Evolutionary conservation across 352 stramenopile genomes (phyloP).

Genomic region (Chrysophaeum taylorii): DNA sequence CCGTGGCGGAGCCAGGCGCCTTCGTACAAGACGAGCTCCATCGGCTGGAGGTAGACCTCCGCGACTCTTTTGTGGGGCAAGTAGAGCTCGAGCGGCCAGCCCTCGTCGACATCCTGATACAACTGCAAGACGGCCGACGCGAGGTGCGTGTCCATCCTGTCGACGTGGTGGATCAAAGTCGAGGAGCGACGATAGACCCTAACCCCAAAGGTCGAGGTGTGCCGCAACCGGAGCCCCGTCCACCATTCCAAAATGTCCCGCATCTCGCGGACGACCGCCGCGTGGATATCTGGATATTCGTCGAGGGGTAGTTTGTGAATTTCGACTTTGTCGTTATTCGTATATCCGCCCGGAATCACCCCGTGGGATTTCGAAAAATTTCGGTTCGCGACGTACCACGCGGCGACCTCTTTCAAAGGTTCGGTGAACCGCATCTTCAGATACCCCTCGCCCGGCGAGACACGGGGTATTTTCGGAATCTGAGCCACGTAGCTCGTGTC

Average conservation of each 20-base stretch:
- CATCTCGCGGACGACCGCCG: not conserved
- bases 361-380: not conserved
- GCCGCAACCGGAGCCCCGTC: not conserved
- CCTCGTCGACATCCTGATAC: not conserved
- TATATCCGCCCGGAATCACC: slow-evolving; percentile 5
- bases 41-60: slow-evolving; percentile 6
- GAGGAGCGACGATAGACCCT: not conserved
- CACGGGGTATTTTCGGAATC: not conserved
- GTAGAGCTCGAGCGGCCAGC: slow-evolving; percentile 8
- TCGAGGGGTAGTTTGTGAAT: slow-evolving; percentile 10
- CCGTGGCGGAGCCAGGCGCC: slow-evolving; percentile 14
- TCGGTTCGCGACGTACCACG: not conserved
- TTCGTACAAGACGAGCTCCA: slow-evolving; percentile 12
- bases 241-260: slow-evolving; percentile 10
- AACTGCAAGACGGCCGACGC: slow-evolving; percentile 3
- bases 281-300: not conserved
- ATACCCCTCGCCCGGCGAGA: not conserved
- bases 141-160: slow-evolving; percentile 15
- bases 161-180: slow-evolving; percentile 10
- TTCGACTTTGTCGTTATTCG: slow-evolving; percentile 10
- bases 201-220: slow-evolving; percentile 13
- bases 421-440: slow-evolving; percentile 6
- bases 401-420: not conserved
- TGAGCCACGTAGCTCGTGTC: not conserved
- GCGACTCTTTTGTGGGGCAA: not conserved